Base-by-base conservation (phyloP, 768 basidiomycete species). In the Suillus placidus region DNA sequence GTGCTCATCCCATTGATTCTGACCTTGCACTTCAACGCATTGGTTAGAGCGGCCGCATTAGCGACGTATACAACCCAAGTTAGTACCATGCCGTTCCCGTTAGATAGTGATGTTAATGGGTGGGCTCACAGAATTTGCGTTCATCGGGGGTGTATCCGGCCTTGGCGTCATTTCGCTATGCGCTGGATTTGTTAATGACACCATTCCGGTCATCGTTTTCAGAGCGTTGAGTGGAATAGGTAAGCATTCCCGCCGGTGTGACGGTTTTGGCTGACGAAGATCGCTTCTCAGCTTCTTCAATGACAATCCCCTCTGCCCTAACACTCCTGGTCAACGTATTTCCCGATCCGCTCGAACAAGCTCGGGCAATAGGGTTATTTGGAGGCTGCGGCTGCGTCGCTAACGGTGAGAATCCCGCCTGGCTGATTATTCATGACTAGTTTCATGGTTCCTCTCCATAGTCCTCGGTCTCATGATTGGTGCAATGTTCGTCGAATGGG, bases 291-390 rank as follows among this genome's bases (percentile, higher is more conserved):
- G 83, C 78, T 14, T 85, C 83, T 23, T 78, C 84, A 2, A 72
- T 85, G 76, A 83, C 82, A 10, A 79, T 86, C 43, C 85, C 85
- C 3, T 83, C 84, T 4, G 82, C 85, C 7, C 72, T 83, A n/a
- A 74, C 80, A 45, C 76, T 88, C 40, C 78, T 87, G 30, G 83
- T 86, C 7, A 78, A 80, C 52, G 74, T 84, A 68, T 87, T 83
- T 72, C 82, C 85, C 0, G 80, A 83, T 14, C 81, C 81, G 7
- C 67, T 66, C 6, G 77, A 80, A 54, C 85, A 87, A 68, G 79
- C 84, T 52, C 77, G 76, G 32, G 86, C 84, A 10, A 79, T 88
- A 23, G 78, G 78, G 9, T 66, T 82, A 0, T 82, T 85, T 65
- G 83, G 82, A 61, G 79, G 81, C 14, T 76, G 79, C 56, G 84